Conservation (phyloP, 371 early-diverging fungal species). For the Saksenaea oblongispora region DNA sequence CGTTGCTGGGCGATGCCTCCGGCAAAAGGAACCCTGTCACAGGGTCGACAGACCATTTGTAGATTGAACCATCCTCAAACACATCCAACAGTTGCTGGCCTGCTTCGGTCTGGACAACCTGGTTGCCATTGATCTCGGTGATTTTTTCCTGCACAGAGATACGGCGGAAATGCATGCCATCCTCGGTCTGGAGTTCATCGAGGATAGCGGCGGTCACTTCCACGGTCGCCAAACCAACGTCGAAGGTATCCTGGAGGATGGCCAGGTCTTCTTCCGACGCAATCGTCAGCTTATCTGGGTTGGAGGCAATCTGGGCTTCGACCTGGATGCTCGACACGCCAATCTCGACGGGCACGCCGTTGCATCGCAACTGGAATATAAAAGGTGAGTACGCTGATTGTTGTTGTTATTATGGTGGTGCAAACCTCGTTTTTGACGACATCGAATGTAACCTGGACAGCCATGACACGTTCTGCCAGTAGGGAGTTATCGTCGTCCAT, state of each 20-base stretch:
- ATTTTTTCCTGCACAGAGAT: conserved; percentile 64
- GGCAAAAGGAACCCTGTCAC: conserved; percentile 47
- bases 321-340: conserved; percentile 61
- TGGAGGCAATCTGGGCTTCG: conserved; percentile 57
- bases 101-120: conserved; percentile 70
- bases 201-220: conserved; percentile 61
- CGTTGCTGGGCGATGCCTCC: conserved; percentile 4
- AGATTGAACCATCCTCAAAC: conserved; percentile 51
- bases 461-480: conserved; percentile 66
- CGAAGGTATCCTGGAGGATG: conserved; percentile 56
- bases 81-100: conserved; percentile 73
- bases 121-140: conserved; percentile 68
- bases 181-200: conserved; percentile 56
- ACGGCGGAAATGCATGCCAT: conserved; percentile 57
- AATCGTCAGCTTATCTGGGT: conserved; percentile 46
- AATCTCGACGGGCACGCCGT: conserved; percentile 61
- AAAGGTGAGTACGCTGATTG: no score
- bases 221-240: conserved; percentile 70
- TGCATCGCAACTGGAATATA: conserved; percentile 52
- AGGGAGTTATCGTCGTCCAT: conserved; percentile 65
- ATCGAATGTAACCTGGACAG: conserved; percentile 71
- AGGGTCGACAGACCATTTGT: conserved; percentile 51
- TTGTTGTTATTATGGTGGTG: conserved; percentile 1
- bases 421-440: conserved; percentile 59
- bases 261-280: conserved; percentile 54